Evolutionary conservation across 2,329 filamentous ascomycete species (phyloP).

Genomic region (Phyllosticta citribraziliensis): DNA sequence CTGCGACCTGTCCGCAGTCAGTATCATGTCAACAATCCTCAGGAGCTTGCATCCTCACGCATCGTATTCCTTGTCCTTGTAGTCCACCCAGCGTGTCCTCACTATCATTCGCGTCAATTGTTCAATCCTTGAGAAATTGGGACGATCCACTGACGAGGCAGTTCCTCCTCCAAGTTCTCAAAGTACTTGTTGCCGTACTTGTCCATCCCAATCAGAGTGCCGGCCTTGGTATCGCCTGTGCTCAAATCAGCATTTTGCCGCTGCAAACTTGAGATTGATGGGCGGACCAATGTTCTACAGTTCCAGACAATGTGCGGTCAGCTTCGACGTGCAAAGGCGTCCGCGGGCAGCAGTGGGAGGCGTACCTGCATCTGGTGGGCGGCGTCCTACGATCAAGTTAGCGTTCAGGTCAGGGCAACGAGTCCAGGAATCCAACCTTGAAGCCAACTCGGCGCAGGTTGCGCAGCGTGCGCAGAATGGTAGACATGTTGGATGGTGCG

Average conservation of each 20-base stretch:
- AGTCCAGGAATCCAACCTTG: constrained; percentile 50
- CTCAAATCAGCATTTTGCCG: constrained; percentile 18
- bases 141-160: constrained; percentile 58
- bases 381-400: constrained; percentile 58
- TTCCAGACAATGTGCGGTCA: constrained; percentile 11
- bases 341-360: constrained; percentile 17
- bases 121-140: background rate
- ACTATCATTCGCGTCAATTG: constrained; percentile 43
- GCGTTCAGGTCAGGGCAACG: constrained; percentile 21
- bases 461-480: constrained; percentile 70
- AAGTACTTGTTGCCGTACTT: constrained; percentile 95
- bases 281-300: constrained; percentile 30
- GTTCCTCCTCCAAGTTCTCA: constrained; percentile 82
- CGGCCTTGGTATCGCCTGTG: constrained; percentile 90
- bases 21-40: constrained; percentile 11
- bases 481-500: constrained; percentile 64
- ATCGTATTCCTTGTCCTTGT: constrained; percentile 78
- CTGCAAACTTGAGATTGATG: background rate
- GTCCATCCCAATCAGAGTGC: constrained; percentile 74
- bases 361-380: constrained; percentile 87
- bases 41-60: constrained; percentile 41
- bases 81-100: constrained; percentile 95
- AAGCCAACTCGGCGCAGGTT: constrained; percentile 82
- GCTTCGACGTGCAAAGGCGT: constrained; percentile 3
- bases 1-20: constrained; percentile 52